Evolutionary conservation across 1,284 basidiomycete genomes (phyloP), one percentile per base, ranked within the genome.

Genomic region (Trichosporon sp.): DNA sequence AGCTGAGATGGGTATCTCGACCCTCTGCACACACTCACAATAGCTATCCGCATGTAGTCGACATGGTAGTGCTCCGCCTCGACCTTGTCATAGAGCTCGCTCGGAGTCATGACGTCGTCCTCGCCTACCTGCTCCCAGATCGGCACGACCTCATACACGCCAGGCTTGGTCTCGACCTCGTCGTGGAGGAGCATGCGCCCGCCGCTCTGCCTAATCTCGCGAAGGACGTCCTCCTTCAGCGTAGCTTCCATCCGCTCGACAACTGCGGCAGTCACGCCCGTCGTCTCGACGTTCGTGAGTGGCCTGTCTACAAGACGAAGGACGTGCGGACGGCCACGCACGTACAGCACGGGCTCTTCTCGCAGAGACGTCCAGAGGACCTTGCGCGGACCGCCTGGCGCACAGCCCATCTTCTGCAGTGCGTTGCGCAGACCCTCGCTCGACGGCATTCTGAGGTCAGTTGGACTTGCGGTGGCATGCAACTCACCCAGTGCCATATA

Each of bases 161-260:
- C 95, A 0, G 93, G 90, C 31, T 90, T 86, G 65, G 94, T 93
- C 78, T 97, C 94, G 6, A 95, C 86, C 81, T 99, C 96, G 74
- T 99, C 96, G 70, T 99, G 96, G 1, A 95, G 84, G 4, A 99
- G 82, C 36, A 99, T 87, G 31, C 92, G 87, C 2, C 95, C 94
- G 29, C 85, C 81, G n/a, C 88, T 86, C 59, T 83, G 80, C 13
- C 84, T 82, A 29, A 95, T 84, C 79, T 99, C 96, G 2, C 85
- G 83, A 21, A 98, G 81, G 14, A 99, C 87, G 73, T 99, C 96
- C 54, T 85, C 85, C 82, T 99, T 98, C 74, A 99, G 87, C 65
- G 84, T 88, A 46, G 85, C 80, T 70, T 99, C 96, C 91, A 99
- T 98, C 21, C 86, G 84, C 78, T 99, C 96, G 2, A 99, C 96